Conservation (phyloP, 345 rosid species). For the Eutrema japonicum region DNA sequence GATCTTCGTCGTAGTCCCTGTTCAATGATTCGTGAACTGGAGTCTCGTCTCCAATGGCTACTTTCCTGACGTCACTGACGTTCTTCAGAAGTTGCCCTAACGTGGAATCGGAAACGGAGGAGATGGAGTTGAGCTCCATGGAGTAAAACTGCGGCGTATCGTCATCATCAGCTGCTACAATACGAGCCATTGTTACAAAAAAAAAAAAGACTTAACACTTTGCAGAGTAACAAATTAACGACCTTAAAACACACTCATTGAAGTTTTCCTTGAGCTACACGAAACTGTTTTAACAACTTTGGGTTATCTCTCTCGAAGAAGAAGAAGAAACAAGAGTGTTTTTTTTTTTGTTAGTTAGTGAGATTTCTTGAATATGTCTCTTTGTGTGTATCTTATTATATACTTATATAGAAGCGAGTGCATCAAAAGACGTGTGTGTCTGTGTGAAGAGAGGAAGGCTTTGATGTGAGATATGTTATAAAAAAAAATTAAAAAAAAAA, state of each 20-base stretch:
- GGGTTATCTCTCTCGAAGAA: neutral
- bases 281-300: slow-evolving; percentile 2
- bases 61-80: slow-evolving; percentile 68
- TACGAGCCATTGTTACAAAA: slow-evolving; percentile 39
- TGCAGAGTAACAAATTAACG: neutral
- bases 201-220: neutral
- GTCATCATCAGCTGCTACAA: slow-evolving; percentile 45
- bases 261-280: neutral
- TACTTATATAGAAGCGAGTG: slow-evolving; percentile 31
- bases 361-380: slow-evolving; percentile 11
- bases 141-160: slow-evolving; percentile 46
- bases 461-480: slow-evolving; percentile 8
- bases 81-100: slow-evolving; percentile 78
- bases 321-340: slow-evolving; percentile 26
- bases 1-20: slow-evolving; percentile 37
- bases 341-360: neutral
- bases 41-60: slow-evolving; percentile 73
- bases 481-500: neutral
- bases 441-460: slow-evolving; percentile 42
- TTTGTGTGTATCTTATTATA: neutral
- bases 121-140: slow-evolving; percentile 50
- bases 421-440: slow-evolving; percentile 39
- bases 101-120: slow-evolving; percentile 47
- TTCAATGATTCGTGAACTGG: slow-evolving; percentile 62
- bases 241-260: slow-evolving; percentile 12